Percentiles rank a stretch among this genome's conserved stretches.
phyloP scores from a whole-genome alignment of 2,329 filamentous ascomycete genomes.

The Xylaria sp. region DNA sequence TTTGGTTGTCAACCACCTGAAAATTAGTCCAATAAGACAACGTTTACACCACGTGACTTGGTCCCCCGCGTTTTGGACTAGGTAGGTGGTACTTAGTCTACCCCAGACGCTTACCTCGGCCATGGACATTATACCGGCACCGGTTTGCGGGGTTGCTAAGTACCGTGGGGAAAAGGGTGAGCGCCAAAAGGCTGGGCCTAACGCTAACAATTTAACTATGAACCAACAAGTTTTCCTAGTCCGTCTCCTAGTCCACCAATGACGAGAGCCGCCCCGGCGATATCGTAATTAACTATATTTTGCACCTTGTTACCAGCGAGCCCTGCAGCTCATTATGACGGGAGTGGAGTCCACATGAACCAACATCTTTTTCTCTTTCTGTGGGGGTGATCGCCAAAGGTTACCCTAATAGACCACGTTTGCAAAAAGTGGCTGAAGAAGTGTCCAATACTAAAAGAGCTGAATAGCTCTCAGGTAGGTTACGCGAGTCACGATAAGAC shows the following conservation, averaged over 20 bases:
- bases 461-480: neutral
- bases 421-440: neutral
- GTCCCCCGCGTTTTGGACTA: conserved; percentile 22
- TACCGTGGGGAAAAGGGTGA: no score
- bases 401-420: neutral
- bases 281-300: no score
- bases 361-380: no score
- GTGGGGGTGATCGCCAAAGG: conserved; percentile 6
- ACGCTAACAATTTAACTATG: no score
- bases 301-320: no score
- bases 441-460: neutral
- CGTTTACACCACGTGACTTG: neutral
- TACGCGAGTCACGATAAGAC: neutral
- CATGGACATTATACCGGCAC: neutral
- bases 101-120: conserved; percentile 15
- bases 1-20: neutral
- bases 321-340: no score
- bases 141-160: conserved; percentile 23
- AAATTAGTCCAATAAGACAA: neutral
- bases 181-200: no score
- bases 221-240: no score
- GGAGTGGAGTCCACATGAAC: no score
- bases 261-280: no score
- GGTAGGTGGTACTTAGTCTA: no score
- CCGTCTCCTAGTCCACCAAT: no score